Evolutionary conservation across 2,329 filamentous ascomycete genomes (phyloP).

Genomic region (Dothistroma pini): DNA sequence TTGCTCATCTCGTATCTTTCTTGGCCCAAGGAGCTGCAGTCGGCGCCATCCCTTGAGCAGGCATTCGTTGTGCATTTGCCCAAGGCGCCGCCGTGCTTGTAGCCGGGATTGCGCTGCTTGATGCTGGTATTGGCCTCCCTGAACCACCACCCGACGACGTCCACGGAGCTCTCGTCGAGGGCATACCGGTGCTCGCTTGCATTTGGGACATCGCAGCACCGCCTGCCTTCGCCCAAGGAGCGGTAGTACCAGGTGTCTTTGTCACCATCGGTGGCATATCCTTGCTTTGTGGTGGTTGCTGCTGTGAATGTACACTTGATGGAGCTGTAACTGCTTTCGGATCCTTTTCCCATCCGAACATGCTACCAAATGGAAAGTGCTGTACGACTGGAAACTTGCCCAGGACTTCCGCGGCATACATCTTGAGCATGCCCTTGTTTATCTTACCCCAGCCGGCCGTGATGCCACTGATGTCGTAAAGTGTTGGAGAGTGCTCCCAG

Average conservation of each 20-base stretch:
- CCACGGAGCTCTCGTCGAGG: constrained; percentile 31
- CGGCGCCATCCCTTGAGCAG: background rate
- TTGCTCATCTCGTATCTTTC: constrained; percentile 5
- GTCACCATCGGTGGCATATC: constrained; percentile 19
- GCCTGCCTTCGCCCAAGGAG: constrained; percentile 28
- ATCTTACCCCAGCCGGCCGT: constrained; percentile 94
- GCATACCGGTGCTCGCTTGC: constrained; percentile 29
- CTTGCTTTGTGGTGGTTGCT: constrained; percentile 30
- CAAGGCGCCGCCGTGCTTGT: background rate
- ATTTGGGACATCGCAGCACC: constrained; percentile 21
- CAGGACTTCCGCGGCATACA: constrained; percentile 96
- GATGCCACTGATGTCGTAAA: constrained; percentile 92
- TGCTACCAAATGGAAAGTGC: constrained; percentile 63
- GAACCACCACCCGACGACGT: constrained; percentile 6
- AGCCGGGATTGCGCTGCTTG: background rate
- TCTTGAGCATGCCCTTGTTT: constrained; percentile 96
- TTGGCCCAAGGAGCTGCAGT: constrained; percentile 11
- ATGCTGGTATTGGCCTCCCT: constrained; percentile 1
- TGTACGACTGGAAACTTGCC: constrained; percentile 99
- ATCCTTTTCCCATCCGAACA: constrained; percentile 48
- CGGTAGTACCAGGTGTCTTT: constrained; percentile 22
- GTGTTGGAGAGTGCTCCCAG: constrained; percentile 87
- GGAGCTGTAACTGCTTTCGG: constrained; percentile 35
- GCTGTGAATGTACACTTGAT: constrained; percentile 27
- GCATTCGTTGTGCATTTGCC: background rate